Evolutionary conservation across 208 protist genomes (phyloP), one percentile per base, ranked within the genome.

Genomic region (Wallacemonas collosoma): DNA sequence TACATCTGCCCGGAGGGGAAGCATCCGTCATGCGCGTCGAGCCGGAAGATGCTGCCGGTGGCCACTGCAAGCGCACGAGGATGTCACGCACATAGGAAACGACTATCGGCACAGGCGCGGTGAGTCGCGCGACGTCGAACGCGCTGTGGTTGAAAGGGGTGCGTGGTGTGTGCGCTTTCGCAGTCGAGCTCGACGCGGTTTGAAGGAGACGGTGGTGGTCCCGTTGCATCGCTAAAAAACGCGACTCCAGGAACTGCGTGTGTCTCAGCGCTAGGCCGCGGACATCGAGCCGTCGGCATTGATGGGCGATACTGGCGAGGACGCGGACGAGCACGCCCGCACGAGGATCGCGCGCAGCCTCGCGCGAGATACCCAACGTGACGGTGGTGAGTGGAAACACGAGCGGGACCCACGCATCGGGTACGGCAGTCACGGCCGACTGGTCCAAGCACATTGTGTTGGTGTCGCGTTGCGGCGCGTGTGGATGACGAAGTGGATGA

Each of bases 181-280:
- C 26, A 26, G 26, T 26, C 26, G 26, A 26, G 26, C 26, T 26
- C 26, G 26, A 26, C 26, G 26, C 26, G 26, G 26, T 26, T 26
- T 26, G 68, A 55, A 17, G 38, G 51, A 53, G 38, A 39, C 40
- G n/a, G 17, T 48, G 45, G 15, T 63, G 55, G 14, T 26, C 17
- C 39, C 9, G 26, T 5, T 17, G 50, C 39, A 45, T 41, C 61
- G 43, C 53, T 47, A 48, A 17, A 38, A 72, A 80, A 3, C 75
- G 76, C 4, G 53, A 39, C 73, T 92, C 87, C 38, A 92, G 60
- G 75, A 82, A 83, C 41, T 71, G 67, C 35, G 67, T 51, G 63
- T 93, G 85, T 38, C 77, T 78, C 57, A 93, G 71, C 1, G 85
- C 83, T 11, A 83, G 78, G 0, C 88, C 88, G 36, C 88, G 82